Base-by-base conservation (phyloP, 176 grass and related monocot genomes). In the Zizania latifolia region DNA sequence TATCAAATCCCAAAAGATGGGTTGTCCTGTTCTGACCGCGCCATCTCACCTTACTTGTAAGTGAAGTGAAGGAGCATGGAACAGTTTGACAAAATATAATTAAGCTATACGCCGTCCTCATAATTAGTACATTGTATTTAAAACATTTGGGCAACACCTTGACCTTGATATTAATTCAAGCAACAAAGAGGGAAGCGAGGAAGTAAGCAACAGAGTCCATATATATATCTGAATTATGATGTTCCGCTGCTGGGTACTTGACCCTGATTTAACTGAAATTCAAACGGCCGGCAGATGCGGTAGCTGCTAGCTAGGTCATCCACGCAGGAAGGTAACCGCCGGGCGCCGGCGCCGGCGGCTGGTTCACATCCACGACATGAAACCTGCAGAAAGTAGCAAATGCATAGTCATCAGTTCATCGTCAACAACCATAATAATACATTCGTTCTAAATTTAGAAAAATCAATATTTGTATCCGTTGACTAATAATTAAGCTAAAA, bases 241-340 rank as follows among this genome's bases (percentile, higher is more conserved):
- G 48, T n/a, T 21, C 10, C 12, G 21, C n/a, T 6, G 2, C n/a
- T 9, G 46, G 48, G 22, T 10, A 22, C 19, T 53, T 67, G 37
- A 43, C 21, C 64, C 37, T 41, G 64, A 67, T 67, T 67, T 41
- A 43, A 43, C n/a, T 23, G 33, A 65, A 37, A 22, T 4, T 37
- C 17, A 63, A 37, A 36, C 8, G 32, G 19, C 36, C 8, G 32
- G 19, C 36, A 12, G 15, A 15, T 58, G 54, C 16, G 23, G 21
- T 23, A 3, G 48, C 11, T 70, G 4, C 10, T 50, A 71, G 60
- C 78, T 86, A 86, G 35, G 58, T 29, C 84, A 82, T 86, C 84
- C 72, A 83, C 17, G 31, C 59, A 11, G 74, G 79, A 76, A 39
- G 72, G 63, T 61, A 76, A 62, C 72, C 48, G 30, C 38, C 63